Evolutionary conservation across 306 rosid species (phyloP).

Genomic region (Canavalia ensiformis): DNA sequence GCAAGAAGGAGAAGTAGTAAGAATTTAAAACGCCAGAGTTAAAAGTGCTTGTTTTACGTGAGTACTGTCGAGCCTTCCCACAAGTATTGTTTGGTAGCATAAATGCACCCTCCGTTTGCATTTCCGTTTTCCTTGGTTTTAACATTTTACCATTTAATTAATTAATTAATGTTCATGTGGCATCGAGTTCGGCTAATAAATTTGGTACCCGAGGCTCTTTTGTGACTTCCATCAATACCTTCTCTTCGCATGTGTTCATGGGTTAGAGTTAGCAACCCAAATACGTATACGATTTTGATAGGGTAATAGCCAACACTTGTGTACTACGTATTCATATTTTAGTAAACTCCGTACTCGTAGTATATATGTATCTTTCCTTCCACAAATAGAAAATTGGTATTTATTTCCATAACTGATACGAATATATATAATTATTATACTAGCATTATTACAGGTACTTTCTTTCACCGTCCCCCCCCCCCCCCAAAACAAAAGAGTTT

Average conservation of each 20-base stretch:
- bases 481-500: too few relatives aligned
- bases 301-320: too few relatives aligned
- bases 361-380: too few relatives aligned
- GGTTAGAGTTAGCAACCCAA: not conserved
- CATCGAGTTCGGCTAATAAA: constrained; percentile 53
- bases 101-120: constrained; percentile 46
- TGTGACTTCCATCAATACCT: constrained; percentile 73
- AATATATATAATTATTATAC: too few relatives aligned
- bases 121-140: not conserved
- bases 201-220: constrained; percentile 47
- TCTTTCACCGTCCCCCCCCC: too few relatives aligned
- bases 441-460: too few relatives aligned
- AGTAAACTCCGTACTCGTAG: too few relatives aligned
- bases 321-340: too few relatives aligned
- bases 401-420: too few relatives aligned
- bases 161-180: constrained; percentile 45
- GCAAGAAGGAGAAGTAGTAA: constrained; percentile 46
- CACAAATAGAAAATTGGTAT: too few relatives aligned
- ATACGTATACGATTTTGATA: too few relatives aligned
- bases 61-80: constrained; percentile 42
- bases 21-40: constrained; percentile 53
- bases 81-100: constrained; percentile 43
- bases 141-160: constrained; percentile 37
- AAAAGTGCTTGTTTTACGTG: constrained; percentile 69
- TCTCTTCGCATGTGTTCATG: not conserved